Base-by-base conservation (phyloP, 345 rosid genomes). In the Leavenworthia alabamica region DNA sequence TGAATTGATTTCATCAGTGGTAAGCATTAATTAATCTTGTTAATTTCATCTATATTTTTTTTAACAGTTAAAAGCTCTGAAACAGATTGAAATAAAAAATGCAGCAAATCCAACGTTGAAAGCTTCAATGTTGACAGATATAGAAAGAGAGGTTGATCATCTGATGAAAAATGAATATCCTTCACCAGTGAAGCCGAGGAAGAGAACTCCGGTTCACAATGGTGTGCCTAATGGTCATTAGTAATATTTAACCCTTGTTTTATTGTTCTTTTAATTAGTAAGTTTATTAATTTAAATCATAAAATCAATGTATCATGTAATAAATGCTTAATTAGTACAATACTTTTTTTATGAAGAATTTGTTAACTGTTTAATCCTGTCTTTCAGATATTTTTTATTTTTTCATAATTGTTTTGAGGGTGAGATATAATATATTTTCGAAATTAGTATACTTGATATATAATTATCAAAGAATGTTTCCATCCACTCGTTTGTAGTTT, bases 201-300 rank as follows among this genome's bases (percentile, higher is more conserved):
- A 69, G 45, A 44, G 73, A 61, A 41, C 49, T 53, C 73, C 73
- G 4, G 67, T 69, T 53, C 67, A 69, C 48, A 69, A 69, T 62
- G 39, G 36, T 2, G 5, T 61, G 26, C 56, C 56, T 47, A 47
- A 36, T 46, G 36, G 16, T 61, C 66, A 47, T 17, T 68, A 37
- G 17, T n/a, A n/a, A n/a, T n/a, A n/a, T n/a, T 68, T n/a, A 48
- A 40, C 65, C 11, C 29, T 47, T 49, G 43, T 40, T 6, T 16
- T 20, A 1, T 47, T 24, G 11, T 26, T 56, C 5, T 12, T 27
- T 56, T 50, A 27, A 2, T 16, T 31, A 23, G 7, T 64, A 32
- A 16, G 22, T 55, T 45, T 12, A 9, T 1, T 56, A 10, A 35
- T 32, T 66, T 36, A 45, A 45, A 37, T 36, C 17, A 47, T 27